These are phyloP conservation scores for Kwoniella bestiolae DNA, from an alignment of 768 basidiomycete genomes.

Conservation along the genomic window DNA sequence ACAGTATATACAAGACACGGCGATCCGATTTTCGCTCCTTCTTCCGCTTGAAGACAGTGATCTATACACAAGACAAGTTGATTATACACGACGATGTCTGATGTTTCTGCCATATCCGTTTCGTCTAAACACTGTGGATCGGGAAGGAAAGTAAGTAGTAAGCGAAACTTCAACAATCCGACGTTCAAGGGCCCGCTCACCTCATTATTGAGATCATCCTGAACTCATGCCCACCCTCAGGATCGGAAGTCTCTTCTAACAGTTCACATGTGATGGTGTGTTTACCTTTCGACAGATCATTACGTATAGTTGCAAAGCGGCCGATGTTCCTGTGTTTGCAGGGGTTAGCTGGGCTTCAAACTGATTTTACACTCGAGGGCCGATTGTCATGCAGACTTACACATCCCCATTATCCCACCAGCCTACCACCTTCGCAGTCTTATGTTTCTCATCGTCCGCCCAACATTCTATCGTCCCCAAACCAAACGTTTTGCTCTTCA, in stretches of 20 bases:
- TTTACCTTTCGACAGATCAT: constrained; percentile 34
- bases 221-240: constrained; percentile 49
- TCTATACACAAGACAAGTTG: no score
- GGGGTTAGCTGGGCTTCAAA: no score
- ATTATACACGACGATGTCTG: no score
- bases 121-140: no score
- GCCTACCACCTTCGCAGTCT: constrained; percentile 41
- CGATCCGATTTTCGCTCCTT: no score
- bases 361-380: no score
- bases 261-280: constrained; percentile 50
- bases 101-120: no score
- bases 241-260: constrained; percentile 45
- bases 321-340: constrained; percentile 36
- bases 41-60: no score
- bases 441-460: constrained; percentile 43
- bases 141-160: no score
- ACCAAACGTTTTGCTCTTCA: constrained; percentile 50
- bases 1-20: no score
- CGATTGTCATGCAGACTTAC: no score
- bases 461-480: constrained; percentile 53
- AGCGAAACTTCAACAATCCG: no score
- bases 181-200: constrained; percentile 21
- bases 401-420: constrained; percentile 51
- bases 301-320: constrained; percentile 27
- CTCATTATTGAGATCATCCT: constrained; percentile 49